phyloP scores from a whole-genome alignment of 2,329 filamentous ascomycete genomes.

The Tympanopsis confertula region DNA sequence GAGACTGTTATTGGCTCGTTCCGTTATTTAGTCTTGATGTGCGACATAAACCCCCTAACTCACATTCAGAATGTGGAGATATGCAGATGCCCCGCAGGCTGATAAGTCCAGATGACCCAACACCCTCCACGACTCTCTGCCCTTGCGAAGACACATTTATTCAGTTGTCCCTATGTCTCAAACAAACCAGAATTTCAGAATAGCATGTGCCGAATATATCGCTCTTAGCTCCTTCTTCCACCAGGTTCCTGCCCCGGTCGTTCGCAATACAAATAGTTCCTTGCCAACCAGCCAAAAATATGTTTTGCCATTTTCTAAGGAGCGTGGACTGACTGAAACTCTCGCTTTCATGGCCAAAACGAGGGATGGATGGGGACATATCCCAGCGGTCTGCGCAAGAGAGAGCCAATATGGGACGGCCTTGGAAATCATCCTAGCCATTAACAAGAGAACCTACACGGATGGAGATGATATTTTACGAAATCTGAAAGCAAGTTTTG shows the following conservation, averaged over 20 bases:
- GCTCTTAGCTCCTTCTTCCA: constrained; percentile 14
- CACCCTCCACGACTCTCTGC: too few species aligned
- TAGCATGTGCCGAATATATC: constrained; percentile 11
- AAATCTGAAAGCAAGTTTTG: constrained; percentile 5
- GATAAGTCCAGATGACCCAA: too few species aligned
- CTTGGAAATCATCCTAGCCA: constrained; percentile 16
- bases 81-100: too few species aligned
- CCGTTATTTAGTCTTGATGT: too few species aligned
- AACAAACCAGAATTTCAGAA: too few species aligned
- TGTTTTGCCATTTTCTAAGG: constrained; percentile 16
- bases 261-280: constrained; percentile 5
- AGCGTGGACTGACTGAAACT: constrained; percentile 13
- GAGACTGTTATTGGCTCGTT: too few species aligned
- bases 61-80: too few species aligned
- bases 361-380: constrained; percentile 13
- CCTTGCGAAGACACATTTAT: too few species aligned
- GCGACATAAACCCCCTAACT: too few species aligned
- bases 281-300: constrained; percentile 6
- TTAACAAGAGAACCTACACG: constrained; percentile 13
- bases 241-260: constrained; percentile 9
- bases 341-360: constrained; percentile 20
- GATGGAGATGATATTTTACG: constrained; percentile 9
- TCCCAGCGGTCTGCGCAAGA: constrained; percentile 19
- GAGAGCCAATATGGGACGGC: constrained; percentile 7
- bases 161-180: too few species aligned